Percentiles rank a stretch among this genome's conserved stretches.
These are phyloP conservation scores for Talaromyces sp. DNA, from an alignment of 2,329 filamentous ascomycete species.

Conservation along the genomic window DNA sequence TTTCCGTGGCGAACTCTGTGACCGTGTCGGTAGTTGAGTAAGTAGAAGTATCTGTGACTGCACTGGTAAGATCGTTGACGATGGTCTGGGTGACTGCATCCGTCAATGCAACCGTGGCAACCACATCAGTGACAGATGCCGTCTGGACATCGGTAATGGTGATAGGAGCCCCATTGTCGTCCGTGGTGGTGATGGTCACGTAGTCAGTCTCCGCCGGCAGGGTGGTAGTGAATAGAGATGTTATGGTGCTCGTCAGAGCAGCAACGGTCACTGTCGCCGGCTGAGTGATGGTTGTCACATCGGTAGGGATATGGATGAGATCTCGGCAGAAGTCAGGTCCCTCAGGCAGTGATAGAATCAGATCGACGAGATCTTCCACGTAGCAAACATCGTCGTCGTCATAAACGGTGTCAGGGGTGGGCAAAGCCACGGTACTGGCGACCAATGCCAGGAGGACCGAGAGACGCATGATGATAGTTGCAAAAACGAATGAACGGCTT, in stretches of 20 bases:
- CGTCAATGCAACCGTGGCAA: background rate
- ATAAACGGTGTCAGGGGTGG: background rate
- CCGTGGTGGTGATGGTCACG: background rate
- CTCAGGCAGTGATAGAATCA: background rate
- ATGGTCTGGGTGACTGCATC: background rate
- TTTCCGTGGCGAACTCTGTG: background rate
- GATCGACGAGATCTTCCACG: background rate
- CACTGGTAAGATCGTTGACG: background rate
- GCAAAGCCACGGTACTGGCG: background rate
- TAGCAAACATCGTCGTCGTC: background rate
- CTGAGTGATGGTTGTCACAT: slow-evolving; percentile 1
- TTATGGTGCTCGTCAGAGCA: background rate
- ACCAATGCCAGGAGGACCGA: background rate
- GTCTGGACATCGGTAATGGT: background rate
- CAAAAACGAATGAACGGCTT: slow-evolving; percentile 20
- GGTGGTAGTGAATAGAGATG: background rate
- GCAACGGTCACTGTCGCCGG: background rate
- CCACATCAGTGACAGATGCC: background rate
- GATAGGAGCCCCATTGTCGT: background rate
- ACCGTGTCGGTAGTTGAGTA: background rate
- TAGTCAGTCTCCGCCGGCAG: background rate
- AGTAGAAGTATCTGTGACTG: background rate
- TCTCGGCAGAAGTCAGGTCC: background rate
- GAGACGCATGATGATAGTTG: background rate
- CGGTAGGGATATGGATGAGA: background rate